These are phyloP conservation scores for Coemansia sp. DNA, from an alignment of 192 early-diverging fungal species.

Conservation along the genomic window DNA sequence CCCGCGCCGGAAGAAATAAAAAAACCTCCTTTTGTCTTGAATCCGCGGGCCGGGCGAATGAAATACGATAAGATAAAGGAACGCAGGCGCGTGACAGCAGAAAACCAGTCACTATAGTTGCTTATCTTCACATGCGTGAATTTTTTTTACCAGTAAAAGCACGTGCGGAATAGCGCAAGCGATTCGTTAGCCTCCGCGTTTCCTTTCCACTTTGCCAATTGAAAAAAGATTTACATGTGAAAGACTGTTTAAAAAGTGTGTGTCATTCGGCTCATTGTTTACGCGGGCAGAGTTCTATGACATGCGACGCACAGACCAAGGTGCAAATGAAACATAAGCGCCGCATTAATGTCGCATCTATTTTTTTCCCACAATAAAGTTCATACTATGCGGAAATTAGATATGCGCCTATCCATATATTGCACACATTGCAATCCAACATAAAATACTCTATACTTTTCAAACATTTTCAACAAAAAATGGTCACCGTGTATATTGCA, in stretches of 20 bases:
- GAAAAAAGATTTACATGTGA: constrained; percentile 5
- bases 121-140: constrained; percentile 2
- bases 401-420: background rate
- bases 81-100: constrained; percentile 1
- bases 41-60: background rate
- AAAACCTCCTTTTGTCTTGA: constrained; percentile 10
- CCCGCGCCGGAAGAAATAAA: background rate
- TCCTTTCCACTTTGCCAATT: background rate
- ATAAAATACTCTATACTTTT: background rate
- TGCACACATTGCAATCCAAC: background rate
- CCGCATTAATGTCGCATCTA: background rate
- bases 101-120: background rate
- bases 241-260: background rate
- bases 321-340: background rate
- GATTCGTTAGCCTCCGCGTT: background rate
- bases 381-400: background rate
- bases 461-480: background rate
- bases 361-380: background rate
- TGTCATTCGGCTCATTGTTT: background rate
- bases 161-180: constrained; percentile 4
- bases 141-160: background rate
- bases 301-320: background rate
- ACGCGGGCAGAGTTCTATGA: background rate
- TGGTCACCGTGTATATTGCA: constrained; percentile 1
- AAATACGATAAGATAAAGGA: background rate